Conservation (phyloP, 2,329 filamentous ascomycete genomes). For the Geosmithia morbida region DNA sequence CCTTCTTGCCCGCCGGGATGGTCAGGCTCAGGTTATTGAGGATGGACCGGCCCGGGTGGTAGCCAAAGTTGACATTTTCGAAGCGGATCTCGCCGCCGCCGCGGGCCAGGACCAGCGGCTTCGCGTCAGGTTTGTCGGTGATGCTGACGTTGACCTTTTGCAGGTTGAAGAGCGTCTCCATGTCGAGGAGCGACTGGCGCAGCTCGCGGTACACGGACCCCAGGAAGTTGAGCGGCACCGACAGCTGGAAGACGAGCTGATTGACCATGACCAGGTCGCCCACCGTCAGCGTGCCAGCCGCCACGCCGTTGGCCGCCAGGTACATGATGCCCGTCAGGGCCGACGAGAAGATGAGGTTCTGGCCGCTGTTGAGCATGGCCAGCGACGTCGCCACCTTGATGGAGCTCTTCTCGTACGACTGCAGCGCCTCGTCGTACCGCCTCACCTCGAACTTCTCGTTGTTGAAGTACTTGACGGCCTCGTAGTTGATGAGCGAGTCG, state of each 20-base stretch:
- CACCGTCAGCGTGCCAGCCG: slow-evolving; percentile 66
- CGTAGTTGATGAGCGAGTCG: slow-evolving; percentile 95
- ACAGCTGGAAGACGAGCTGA: slow-evolving; percentile 95
- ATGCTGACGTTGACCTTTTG: slow-evolving; percentile 92
- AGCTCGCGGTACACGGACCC: slow-evolving; percentile 97
- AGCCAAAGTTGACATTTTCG: slow-evolving; percentile 90
- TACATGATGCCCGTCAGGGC: slow-evolving; percentile 98
- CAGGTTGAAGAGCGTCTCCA: slow-evolving; percentile 96
- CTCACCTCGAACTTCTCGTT: slow-evolving; percentile 91
- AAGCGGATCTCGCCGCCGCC: slow-evolving; percentile 78
- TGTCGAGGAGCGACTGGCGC: slow-evolving; percentile 85
- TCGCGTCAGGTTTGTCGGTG: slow-evolving; percentile 61
- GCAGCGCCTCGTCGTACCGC: slow-evolving; percentile 77
- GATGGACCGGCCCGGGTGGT: slow-evolving; percentile 76
- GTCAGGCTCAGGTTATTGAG: slow-evolving; percentile 72
- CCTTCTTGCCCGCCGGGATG: slow-evolving; percentile 90
- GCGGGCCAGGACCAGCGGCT: slow-evolving; percentile 53
- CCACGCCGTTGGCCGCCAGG: slow-evolving; percentile 80
- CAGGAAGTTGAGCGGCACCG: slow-evolving; percentile 90
- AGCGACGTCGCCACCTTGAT: slow-evolving; percentile 95
- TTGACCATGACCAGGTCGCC: slow-evolving; percentile 98
- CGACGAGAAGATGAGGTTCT: slow-evolving; percentile 93
- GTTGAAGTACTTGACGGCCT: slow-evolving; percentile 99
- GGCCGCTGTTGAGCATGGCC: slow-evolving; percentile 83
- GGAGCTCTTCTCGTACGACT: slow-evolving; percentile 79